phyloP scores from a whole-genome alignment of 371 early-diverging fungal species.

The Capniomyces stellatus region DNA sequence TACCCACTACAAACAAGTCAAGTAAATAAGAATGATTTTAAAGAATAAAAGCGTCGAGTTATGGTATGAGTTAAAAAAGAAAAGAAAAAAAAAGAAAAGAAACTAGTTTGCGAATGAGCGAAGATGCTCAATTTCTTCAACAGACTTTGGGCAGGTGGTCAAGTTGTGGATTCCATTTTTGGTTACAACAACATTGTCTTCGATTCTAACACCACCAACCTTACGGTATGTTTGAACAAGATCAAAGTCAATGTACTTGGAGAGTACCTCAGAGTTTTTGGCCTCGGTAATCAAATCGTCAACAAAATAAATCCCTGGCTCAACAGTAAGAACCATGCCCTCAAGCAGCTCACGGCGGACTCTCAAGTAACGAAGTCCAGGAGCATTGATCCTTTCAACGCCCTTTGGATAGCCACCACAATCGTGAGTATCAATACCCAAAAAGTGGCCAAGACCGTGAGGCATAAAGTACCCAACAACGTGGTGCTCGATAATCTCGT shows the following conservation, averaged over 20 bases:
- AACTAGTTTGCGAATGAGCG: conserved; percentile 8
- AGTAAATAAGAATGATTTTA: too few species aligned
- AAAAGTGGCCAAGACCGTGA: conserved; percentile 61
- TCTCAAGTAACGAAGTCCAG: conserved; percentile 69
- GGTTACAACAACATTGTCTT: conserved; percentile 70
- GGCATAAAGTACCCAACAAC: conserved; percentile 80
- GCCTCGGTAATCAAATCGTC: conserved; percentile 29
- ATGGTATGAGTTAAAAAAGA: too few species aligned
- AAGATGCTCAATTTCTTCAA: conserved; percentile 46
- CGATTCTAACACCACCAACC: conserved; percentile 87
- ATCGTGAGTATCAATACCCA: conserved; percentile 77
- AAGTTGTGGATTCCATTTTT: conserved; percentile 47
- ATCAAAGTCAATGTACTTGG: conserved; percentile 49
- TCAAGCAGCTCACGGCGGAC: conserved; percentile 59
- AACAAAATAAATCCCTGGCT: conserved; percentile 67
- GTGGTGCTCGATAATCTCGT: conserved; percentile 43
- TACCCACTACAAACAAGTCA: too few species aligned
- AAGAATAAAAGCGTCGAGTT: too few species aligned
- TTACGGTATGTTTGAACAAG: conserved; percentile 42
- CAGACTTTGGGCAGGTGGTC: conserved; percentile 55
- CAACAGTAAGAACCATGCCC: conserved; percentile 81
- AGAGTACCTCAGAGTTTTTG: conserved; percentile 31
- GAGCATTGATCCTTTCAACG: conserved; percentile 51
- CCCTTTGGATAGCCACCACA: conserved; percentile 75
- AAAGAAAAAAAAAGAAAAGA: neutral